A percentile compares a stretch with the other conserved stretches of the same genome.
These are phyloP conservation scores for Trichomonascaceae sp. DNA, from an alignment of 1,139 yeast species.

Conservation along the genomic window DNA sequence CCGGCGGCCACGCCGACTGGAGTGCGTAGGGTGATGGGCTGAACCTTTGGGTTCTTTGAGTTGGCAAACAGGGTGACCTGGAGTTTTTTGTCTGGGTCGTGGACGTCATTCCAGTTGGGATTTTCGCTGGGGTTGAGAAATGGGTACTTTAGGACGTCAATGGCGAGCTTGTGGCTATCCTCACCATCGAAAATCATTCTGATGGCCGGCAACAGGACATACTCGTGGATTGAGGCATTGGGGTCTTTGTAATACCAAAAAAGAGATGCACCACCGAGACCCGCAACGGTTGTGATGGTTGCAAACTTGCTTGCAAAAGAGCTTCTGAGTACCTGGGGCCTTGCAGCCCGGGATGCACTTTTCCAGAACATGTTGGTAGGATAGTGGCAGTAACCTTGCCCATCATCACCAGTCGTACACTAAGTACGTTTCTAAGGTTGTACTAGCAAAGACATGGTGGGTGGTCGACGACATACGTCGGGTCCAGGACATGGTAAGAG, in stretches of 20 bases:
- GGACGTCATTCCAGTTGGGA: slow-evolving; percentile 16
- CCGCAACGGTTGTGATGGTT: slow-evolving; percentile 18
- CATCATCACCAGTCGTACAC: too few species aligned
- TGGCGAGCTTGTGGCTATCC: slow-evolving; percentile 67
- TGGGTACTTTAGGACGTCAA: slow-evolving; percentile 47
- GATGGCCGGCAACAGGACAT: slow-evolving; percentile 61
- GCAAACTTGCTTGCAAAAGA: slow-evolving; percentile 11
- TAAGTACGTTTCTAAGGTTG: too few species aligned
- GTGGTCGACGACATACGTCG: too few species aligned
- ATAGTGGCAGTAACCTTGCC: too few species aligned
- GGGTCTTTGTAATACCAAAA: slow-evolving; percentile 52
- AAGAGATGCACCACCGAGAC: slow-evolving; percentile 26
- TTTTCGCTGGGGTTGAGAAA: slow-evolving; percentile 21
- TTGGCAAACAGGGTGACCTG: slow-evolving; percentile 21
- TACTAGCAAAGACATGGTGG: too few species aligned
- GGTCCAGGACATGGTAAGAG: too few species aligned
- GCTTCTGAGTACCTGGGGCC: slow-evolving; percentile 3
- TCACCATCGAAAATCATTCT: slow-evolving; percentile 72
- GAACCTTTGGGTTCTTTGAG: slow-evolving; percentile 19
- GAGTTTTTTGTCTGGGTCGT: slow-evolving; percentile 22
- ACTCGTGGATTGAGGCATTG: slow-evolving; percentile 72
- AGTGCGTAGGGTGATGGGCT: slow-evolving; percentile 34
- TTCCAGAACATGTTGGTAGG: too few species aligned
- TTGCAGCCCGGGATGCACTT: too few species aligned
- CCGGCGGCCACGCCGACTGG: slow-evolving; percentile 97